Conservation (phyloP, 73 alveolate species). For the Paramecium primaurelia region DNA sequence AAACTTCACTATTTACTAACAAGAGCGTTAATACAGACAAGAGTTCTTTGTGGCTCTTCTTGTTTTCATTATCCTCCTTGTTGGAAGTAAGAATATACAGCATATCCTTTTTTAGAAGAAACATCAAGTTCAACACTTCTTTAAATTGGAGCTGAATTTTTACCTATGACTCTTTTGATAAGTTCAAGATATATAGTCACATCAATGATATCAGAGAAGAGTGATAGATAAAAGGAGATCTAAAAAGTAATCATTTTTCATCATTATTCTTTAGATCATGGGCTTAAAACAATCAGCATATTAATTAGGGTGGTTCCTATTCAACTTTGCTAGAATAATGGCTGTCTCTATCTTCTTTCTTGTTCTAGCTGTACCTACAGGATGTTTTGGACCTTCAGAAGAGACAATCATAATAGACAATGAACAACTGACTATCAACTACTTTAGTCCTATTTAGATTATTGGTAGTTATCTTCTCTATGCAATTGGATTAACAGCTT, state of each 20-base stretch:
- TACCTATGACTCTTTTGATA: conserved; percentile 6
- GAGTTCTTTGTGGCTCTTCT: neutral
- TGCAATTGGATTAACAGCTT: neutral
- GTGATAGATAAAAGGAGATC: conserved; percentile 37
- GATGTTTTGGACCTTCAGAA: neutral
- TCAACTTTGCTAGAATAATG: neutral
- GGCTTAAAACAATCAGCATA: conserved; percentile 27
- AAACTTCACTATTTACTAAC: neutral
- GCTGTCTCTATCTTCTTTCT: neutral
- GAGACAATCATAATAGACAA: neutral
- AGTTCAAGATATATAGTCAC: neutral
- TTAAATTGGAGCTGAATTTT: neutral
- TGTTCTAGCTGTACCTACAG: neutral
- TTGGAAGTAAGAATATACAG: neutral
- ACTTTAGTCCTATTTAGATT: neutral
- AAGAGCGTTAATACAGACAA: neutral
- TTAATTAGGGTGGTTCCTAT: conserved; percentile 2
- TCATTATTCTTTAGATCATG: conserved; percentile 1
- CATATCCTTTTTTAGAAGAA: neutral
- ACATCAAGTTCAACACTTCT: neutral
- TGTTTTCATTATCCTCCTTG: neutral
- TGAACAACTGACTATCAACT: neutral
- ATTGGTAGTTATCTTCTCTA: neutral
- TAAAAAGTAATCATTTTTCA: neutral
- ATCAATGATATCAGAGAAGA: conserved; percentile 30